These are phyloP conservation scores for Borealophlyctis nickersoniae DNA, from an alignment of 192 early-diverging fungal genomes.

Conservation along the genomic window DNA sequence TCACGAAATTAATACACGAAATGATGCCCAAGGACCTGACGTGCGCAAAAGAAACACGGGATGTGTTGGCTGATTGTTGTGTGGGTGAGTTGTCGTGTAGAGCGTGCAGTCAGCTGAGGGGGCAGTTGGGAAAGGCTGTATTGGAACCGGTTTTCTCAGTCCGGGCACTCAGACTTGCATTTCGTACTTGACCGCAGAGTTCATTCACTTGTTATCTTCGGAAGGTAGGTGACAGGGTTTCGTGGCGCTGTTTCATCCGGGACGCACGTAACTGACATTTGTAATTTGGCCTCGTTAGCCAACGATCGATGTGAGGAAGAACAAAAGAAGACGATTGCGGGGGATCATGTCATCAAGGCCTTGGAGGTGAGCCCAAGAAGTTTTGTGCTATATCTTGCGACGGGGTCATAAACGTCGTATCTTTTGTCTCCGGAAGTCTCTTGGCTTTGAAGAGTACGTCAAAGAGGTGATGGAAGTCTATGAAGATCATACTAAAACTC, in stretches of 20 bases:
- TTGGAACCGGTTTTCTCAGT: neutral
- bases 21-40: constrained; percentile 87
- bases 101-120: too few species aligned
- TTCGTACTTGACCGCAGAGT: constrained; percentile 60
- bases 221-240: constrained; percentile 2
- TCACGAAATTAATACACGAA: constrained; percentile 93
- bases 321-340: constrained; percentile 93
- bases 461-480: constrained; percentile 82
- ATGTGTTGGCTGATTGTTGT: constrained; percentile 94
- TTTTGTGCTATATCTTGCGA: neutral
- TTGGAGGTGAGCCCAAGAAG: constrained; percentile 55
- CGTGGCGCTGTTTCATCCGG: neutral
- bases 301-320: constrained; percentile 97
- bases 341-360: constrained; percentile 90
- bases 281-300: constrained; percentile 71
- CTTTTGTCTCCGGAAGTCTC: constrained; percentile 37
- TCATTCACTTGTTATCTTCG: constrained; percentile 77
- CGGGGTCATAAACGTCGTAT: neutral
- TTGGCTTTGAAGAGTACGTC: constrained; percentile 93
- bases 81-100: constrained; percentile 81
- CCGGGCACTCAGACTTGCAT: neutral
- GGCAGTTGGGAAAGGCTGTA: too few species aligned
- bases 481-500: constrained; percentile 83
- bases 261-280: constrained; percentile 9
- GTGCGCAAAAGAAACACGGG: constrained; percentile 94